phyloP scores from a whole-genome alignment of 192 early-diverging fungal genomes.

The Linnemannia hyalina region DNA sequence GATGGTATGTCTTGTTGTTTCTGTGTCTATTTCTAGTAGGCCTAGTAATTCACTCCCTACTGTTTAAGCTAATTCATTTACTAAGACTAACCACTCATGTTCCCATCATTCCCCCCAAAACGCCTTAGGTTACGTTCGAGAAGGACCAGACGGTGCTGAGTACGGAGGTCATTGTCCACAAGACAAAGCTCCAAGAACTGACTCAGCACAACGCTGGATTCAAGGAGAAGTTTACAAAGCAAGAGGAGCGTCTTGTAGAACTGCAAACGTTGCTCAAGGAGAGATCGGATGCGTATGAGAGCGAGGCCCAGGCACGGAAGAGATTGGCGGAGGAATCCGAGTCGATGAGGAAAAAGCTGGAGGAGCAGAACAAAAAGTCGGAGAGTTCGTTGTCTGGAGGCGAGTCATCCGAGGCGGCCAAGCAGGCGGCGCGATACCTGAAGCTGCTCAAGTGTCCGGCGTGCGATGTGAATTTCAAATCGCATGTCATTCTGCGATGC shows the following conservation, averaged over 20 bases:
- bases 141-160: constrained; percentile 72
- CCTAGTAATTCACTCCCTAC: neutral
- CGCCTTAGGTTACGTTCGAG: constrained; percentile 66
- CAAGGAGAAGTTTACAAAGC: constrained; percentile 71
- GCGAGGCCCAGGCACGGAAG: constrained; percentile 69
- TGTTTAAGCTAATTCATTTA: neutral
- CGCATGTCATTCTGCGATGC: constrained; percentile 84
- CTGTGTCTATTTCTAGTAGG: no score
- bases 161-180: constrained; percentile 62
- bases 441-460: constrained; percentile 92
- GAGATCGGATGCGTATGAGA: constrained; percentile 70
- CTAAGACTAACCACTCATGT: neutral
- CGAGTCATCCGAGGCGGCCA: constrained; percentile 24
- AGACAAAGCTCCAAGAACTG: constrained; percentile 68
- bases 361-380: constrained; percentile 71
- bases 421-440: constrained; percentile 61
- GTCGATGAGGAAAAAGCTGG: constrained; percentile 70
- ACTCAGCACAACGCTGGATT: constrained; percentile 70
- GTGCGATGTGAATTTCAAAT: constrained; percentile 90
- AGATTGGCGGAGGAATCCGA: constrained; percentile 72
- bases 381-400: constrained; percentile 48
- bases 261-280: constrained; percentile 72
- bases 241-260: constrained; percentile 70
- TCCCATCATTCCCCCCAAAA: neutral
- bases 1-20: constrained; percentile 61